Base-by-base conservation (phyloP, 257 asterid genomes). In the Solanum chiquidenum region DNA sequence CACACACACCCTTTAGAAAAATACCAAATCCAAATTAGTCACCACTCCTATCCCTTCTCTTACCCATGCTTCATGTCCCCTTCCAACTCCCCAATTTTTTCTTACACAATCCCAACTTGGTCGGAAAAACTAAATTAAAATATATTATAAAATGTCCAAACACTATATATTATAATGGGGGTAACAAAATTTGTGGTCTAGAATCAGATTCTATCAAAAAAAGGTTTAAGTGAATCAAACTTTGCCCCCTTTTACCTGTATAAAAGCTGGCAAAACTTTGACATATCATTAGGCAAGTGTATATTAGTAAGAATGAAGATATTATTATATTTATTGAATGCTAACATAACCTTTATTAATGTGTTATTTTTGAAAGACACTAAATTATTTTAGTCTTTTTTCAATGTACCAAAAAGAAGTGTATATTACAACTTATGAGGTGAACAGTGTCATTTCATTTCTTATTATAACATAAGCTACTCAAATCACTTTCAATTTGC, bases 151-250 rank as follows among this genome's bases (percentile, higher is more conserved):
- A 20, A 14, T 52, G n/a, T 44, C 68, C 12, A 42, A 74, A 21
- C 82, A 34, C 16, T 31, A 34, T 13, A 40, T 6, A 84, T 49
- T 20, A 85, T 29, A 76, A 52, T 44, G 73, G 83, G 83, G 34
- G 76, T 75, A 60, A 86, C 85, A 38, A 87, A 86, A 33, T 29
- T 46, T 85, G 86, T 87, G 69, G 73, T 31, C 62, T 7, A 64
- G 89, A 85, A 89, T 89, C 87, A 86, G 76, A 86, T 87, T 82
- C 91, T 83, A 87, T 38, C 83, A 35, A 72, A 80, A 29, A 52
- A 16, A 11, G 38, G 31, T 49, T n/a, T n/a, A 31, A 34, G 42
- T n/a, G 40, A 35, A n/a, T 12, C 88, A 31, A 46, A 58, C 21
- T 37, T 86, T 27, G 12, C 42, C 85, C 85, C 35, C 62, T 86